These are phyloP conservation scores for Podaxis sp. DNA, from an alignment of 768 basidiomycete species.

Conservation along the genomic window DNA sequence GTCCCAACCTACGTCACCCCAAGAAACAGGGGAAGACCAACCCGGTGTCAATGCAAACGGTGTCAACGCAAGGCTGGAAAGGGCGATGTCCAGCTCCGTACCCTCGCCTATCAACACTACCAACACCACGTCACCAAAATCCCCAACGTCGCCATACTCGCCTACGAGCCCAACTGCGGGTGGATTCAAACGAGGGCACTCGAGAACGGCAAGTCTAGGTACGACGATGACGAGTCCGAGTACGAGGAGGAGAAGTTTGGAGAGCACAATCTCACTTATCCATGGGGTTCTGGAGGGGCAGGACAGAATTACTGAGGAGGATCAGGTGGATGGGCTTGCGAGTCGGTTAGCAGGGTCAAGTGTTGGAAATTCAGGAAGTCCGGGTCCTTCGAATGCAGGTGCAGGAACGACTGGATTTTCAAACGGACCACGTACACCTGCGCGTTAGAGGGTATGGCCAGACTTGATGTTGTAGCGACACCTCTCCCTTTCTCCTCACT, in stretches of 20 bases:
- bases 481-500: neutral
- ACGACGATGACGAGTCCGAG: slow-evolving; percentile 96
- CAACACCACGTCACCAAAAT: slow-evolving; percentile 20
- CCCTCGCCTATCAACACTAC: slow-evolving; percentile 11
- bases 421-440: neutral
- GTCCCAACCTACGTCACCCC: slow-evolving; percentile 52
- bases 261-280: slow-evolving; percentile 94
- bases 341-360: slow-evolving; percentile 32
- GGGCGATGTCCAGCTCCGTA: slow-evolving; percentile 23
- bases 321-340: slow-evolving; percentile 30
- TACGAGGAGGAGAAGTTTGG: slow-evolving; percentile 85
- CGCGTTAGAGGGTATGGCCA: neutral
- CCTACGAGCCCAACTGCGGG: slow-evolving; percentile 35
- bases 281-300: slow-evolving; percentile 88
- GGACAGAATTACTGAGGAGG: slow-evolving; percentile 33
- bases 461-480: neutral
- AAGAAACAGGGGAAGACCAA: slow-evolving; percentile 38
- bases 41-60: slow-evolving; percentile 43
- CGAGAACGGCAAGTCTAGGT: slow-evolving; percentile 78
- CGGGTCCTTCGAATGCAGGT: neutral
- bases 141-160: slow-evolving; percentile 26
- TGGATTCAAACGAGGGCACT: slow-evolving; percentile 68
- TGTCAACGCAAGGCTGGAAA: slow-evolving; percentile 39
- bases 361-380: slow-evolving; percentile 12
- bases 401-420: neutral